Conservation (phyloP, 257 asterid species). For the Coffea canephora region DNA sequence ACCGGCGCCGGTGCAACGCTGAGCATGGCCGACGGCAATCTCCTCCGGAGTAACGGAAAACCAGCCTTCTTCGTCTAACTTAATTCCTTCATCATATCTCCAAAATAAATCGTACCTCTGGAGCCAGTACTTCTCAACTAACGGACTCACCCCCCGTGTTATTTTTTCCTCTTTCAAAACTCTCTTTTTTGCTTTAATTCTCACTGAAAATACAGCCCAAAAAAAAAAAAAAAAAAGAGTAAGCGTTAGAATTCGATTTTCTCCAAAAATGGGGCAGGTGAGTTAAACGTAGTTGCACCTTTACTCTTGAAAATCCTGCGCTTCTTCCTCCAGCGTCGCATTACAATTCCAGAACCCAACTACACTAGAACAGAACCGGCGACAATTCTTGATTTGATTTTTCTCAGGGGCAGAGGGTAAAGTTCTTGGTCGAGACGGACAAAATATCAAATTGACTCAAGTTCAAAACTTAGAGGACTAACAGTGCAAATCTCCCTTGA, state of each 20-base stretch:
- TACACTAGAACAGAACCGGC: no score
- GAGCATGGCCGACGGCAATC: slow-evolving; percentile 75
- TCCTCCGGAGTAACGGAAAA: slow-evolving; percentile 93
- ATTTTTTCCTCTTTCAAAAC: slow-evolving; percentile 17
- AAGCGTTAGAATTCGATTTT: no score
- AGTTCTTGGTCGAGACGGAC: no score
- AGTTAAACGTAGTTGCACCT: slow-evolving; percentile 33
- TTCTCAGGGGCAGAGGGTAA: no score
- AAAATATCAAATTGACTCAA: no score
- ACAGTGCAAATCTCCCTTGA: no score
- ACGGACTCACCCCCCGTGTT: slow-evolving; percentile 52
- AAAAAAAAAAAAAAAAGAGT: slow-evolving; percentile 1
- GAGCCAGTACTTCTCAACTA: slow-evolving; percentile 71
- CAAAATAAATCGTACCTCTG: slow-evolving; percentile 78
- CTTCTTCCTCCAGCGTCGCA: slow-evolving; percentile 29
- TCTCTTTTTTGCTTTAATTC: slow-evolving; percentile 32
- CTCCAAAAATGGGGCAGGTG: background rate
- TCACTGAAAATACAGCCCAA: slow-evolving; percentile 25
- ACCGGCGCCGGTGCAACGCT: slow-evolving; percentile 50
- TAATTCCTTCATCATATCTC: slow-evolving; percentile 65
- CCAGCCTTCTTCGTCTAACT: slow-evolving; percentile 94
- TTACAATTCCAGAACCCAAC: background rate
- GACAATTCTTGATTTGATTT: no score
- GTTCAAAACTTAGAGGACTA: no score
- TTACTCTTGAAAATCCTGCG: slow-evolving; percentile 39